Evolutionary conservation across 2,329 filamentous ascomycete species (phyloP), one percentile per base, ranked within the genome.

Genomic region (Hirsutella rhossiliensis): DNA sequence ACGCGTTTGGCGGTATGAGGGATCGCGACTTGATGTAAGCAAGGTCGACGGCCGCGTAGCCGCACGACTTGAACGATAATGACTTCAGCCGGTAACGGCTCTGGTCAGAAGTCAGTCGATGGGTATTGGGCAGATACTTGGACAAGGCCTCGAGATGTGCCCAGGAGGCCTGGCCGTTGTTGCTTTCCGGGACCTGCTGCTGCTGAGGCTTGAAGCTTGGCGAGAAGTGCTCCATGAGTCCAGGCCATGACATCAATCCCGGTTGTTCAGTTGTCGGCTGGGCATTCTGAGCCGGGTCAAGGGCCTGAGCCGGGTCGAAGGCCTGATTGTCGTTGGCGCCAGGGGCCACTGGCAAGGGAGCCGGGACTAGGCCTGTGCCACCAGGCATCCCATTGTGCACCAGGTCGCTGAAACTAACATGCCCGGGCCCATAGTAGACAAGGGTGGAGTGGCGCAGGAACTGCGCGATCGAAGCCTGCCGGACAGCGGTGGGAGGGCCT

Each of bases 11-110:
- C 6, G 58, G 55, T 18, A 67, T 50, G 40, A 68, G 53, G 20
- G 48, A 49, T 41, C 61, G 57, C 11, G 68, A 62, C 44, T 67
- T 60, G 39, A 69, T 57, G 23, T 55, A 54, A 1, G 54, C 43
- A 0, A 48, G 28, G 17, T 64, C 59, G 2, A 81, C 55, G 6
- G 61, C 57, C 30, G 71, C 73, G 52, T 82, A 82, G 42, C 79
- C 79, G 54, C 78, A 82, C 0, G 76, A 81, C 29, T 69, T 71
- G 58, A 82, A 72, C 1, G 67, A 64, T 28, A 82, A 58, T 13
- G 53, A 58, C 23, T 57, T 55, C 19, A 70, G 52, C 15, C 50
- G 52, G 31, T 60, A 61, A n/a, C 42, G 45, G 48, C 60, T 53
- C 28, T 64, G 59, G 5, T 27, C 37, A 6, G 20, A 39, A 23